Evolutionary conservation across 1,139 yeast species (phyloP).

Genomic region (Lipomyces yarrowii): DNA sequence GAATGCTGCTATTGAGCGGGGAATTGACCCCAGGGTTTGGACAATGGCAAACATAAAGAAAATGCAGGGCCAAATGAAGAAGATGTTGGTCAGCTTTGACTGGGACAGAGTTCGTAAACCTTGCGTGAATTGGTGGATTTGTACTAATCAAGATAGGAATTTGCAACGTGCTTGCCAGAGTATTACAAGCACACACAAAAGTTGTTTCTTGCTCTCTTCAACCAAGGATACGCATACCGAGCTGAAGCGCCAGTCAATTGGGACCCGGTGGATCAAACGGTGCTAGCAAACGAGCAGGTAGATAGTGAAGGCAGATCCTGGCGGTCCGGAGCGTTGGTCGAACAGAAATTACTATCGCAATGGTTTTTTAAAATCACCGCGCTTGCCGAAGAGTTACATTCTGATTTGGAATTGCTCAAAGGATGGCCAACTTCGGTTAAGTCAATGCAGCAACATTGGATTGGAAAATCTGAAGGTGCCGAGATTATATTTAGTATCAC

Average conservation of each 20-base stretch:
- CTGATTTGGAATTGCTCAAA: constrained; percentile 60
- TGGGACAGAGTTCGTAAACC: constrained; percentile 63
- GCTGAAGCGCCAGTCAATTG: constrained; percentile 89
- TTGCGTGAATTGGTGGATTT: background rate
- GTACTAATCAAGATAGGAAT: constrained; percentile 51
- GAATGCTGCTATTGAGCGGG: constrained; percentile 91
- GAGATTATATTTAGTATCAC: constrained; percentile 54
- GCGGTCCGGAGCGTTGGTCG: constrained; percentile 96
- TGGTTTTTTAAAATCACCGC: constrained; percentile 93
- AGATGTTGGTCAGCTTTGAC: constrained; percentile 84
- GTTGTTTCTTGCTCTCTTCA: constrained; percentile 69
- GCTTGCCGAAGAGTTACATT: constrained; percentile 65
- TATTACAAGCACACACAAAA: constrained; percentile 93
- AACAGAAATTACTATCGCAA: constrained; percentile 74
- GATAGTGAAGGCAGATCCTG: constrained; percentile 88
- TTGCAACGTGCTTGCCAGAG: constrained; percentile 84
- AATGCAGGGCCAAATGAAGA: constrained; percentile 80
- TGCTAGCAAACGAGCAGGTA: constrained; percentile 94
- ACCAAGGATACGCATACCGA: constrained; percentile 81
- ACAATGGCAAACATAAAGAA: constrained; percentile 71
- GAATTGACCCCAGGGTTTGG: constrained; percentile 80
- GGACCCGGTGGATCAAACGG: constrained; percentile 96
- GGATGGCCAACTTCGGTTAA: constrained; percentile 91
- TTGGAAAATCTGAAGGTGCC: constrained; percentile 85
- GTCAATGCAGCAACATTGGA: constrained; percentile 91